Percentiles rank a stretch among this genome's conserved stretches.
Evolutionary conservation across 345 rosid species (phyloP).

Genomic region (Cardamine resedifolia): DNA sequence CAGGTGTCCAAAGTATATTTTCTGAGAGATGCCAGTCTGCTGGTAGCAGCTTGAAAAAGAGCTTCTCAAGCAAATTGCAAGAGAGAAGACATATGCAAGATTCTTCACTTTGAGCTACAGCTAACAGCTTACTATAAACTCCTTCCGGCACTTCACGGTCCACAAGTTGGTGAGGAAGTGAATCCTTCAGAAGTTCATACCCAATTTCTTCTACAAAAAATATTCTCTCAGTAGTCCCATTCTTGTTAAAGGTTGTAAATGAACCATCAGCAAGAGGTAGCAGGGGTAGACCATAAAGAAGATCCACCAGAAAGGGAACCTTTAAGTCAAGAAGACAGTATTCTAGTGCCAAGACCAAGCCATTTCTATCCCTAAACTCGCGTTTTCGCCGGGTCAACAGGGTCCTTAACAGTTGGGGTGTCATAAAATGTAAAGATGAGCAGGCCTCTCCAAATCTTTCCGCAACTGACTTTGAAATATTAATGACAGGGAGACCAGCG

Average conservation of each 20-base stretch:
- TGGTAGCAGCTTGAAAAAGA: slow-evolving; percentile 80
- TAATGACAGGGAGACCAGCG: slow-evolving; percentile 78
- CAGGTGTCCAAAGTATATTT: slow-evolving; percentile 77
- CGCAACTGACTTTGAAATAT: slow-evolving; percentile 60
- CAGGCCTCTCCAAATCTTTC: slow-evolving; percentile 72
- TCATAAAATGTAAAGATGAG: slow-evolving; percentile 70
- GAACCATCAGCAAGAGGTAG: slow-evolving; percentile 89
- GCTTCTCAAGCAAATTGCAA: slow-evolving; percentile 80
- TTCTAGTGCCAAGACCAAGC: slow-evolving; percentile 72
- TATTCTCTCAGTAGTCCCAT: slow-evolving; percentile 73
- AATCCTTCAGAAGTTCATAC: slow-evolving; percentile 77
- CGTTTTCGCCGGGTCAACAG: slow-evolving; percentile 73
- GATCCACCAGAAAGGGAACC: slow-evolving; percentile 48
- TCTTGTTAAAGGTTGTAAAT: slow-evolving; percentile 69
- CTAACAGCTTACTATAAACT: slow-evolving; percentile 64
- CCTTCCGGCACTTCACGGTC: slow-evolving; percentile 61
- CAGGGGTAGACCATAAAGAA: slow-evolving; percentile 74
- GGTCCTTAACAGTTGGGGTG: slow-evolving; percentile 71
- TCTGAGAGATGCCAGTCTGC: slow-evolving; percentile 77
- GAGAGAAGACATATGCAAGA: slow-evolving; percentile 78
- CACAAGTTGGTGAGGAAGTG: slow-evolving; percentile 77
- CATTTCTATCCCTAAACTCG: slow-evolving; percentile 59
- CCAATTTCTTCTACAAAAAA: slow-evolving; percentile 69
- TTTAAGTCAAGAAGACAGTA: slow-evolving; percentile 81
- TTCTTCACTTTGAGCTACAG: slow-evolving; percentile 65